Percentiles rank a stretch among this genome's conserved stretches.
Evolutionary conservation across 2,329 filamentous ascomycete genomes (phyloP).

Genomic region (Pseudogymnoascus sp.): DNA sequence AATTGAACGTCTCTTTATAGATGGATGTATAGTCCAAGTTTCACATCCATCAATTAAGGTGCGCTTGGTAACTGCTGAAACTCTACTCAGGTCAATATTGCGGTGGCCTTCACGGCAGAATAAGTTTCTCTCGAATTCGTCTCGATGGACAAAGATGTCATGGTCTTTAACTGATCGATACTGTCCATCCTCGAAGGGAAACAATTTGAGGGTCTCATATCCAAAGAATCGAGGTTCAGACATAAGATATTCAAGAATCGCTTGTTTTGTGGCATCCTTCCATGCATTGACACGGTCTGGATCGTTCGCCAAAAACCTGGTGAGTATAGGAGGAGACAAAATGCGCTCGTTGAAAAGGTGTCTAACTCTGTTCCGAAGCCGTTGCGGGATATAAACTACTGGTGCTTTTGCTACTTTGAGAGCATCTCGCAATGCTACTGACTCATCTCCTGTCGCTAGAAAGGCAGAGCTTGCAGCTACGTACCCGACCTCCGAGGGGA

Average conservation of each 20-base stretch:
- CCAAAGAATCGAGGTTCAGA: neutral
- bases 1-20: neutral
- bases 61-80: constrained; percentile 8
- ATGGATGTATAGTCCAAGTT: neutral
- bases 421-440: constrained; percentile 13
- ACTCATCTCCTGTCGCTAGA: constrained; percentile 11
- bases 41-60: neutral
- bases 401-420: constrained; percentile 18
- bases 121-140: constrained; percentile 16
- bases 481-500: constrained; percentile 18
- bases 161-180: neutral
- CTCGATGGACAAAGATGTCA: constrained; percentile 14
- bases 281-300: neutral
- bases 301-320: neutral
- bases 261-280: neutral
- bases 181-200: neutral
- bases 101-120: constrained; percentile 13
- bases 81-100: constrained; percentile 15
- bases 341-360: constrained; percentile 11
- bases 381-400: constrained; percentile 18
- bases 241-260: neutral
- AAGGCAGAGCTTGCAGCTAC: constrained; percentile 12
- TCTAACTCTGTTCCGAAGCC: constrained; percentile 9
- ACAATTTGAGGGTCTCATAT: neutral
- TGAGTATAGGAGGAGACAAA: neutral